These are phyloP conservation scores for Claviceps purpurea DNA, from an alignment of 2,329 filamentous ascomycete species.

Conservation along the genomic window DNA sequence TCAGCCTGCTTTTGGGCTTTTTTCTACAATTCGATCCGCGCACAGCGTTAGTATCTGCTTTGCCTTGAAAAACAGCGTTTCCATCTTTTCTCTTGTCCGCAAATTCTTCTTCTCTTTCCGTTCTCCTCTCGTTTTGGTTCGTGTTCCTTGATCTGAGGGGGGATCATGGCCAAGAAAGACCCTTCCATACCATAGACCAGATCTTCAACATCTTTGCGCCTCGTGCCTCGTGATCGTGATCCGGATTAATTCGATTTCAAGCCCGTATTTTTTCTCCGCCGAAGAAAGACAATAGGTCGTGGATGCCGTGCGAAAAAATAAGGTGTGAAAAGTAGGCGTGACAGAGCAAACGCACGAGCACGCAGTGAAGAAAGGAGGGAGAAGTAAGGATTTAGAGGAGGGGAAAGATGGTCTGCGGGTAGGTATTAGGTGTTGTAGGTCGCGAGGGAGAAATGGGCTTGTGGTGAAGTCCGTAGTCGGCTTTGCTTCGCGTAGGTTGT, in stretches of 20 bases:
- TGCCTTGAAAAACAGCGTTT: not conserved
- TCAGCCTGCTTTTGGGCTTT: conserved; percentile 95
- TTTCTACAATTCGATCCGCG: conserved; percentile 43
- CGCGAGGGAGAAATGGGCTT: too few relatives aligned
- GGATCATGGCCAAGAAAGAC: not conserved
- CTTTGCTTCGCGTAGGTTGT: too few relatives aligned
- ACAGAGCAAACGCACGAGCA: too few relatives aligned
- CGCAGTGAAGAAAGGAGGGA: too few relatives aligned
- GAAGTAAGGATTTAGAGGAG: too few relatives aligned
- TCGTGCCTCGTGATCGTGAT: not conserved
- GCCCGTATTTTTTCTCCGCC: not conserved
- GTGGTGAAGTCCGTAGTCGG: too few relatives aligned
- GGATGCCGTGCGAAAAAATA: too few relatives aligned
- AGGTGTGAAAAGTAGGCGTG: too few relatives aligned
- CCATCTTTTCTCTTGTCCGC: not conserved
- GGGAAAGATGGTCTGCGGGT: too few relatives aligned
- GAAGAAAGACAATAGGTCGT: too few relatives aligned
- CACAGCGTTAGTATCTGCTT: conserved; percentile 6
- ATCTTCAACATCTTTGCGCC: conserved; percentile 82
- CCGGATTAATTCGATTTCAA: not conserved
- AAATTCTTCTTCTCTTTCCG: not conserved
- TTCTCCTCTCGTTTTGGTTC: not conserved
- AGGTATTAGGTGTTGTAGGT: too few relatives aligned
- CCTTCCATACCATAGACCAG: conserved; percentile 81
- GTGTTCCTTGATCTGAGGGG: too few relatives aligned